phyloP scores from a whole-genome alignment of 2,329 filamentous ascomycete genomes.

The Salinomyces thailandicus region DNA sequence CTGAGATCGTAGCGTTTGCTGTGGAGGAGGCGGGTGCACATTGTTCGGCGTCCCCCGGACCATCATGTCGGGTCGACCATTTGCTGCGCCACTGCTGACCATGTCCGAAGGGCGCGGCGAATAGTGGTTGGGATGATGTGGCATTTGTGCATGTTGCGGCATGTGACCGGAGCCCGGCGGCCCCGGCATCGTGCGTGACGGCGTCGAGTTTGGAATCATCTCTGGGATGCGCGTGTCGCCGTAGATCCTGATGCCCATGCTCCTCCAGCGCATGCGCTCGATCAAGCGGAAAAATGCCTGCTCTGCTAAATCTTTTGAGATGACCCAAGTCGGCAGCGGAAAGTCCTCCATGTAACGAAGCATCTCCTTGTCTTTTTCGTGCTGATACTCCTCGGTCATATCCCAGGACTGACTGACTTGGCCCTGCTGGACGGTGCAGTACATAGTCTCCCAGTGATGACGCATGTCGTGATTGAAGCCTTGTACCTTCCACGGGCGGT shows the following conservation, averaged over 20 bases:
- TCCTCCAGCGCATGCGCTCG: slow-evolving; percentile 19
- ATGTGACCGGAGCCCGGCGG: background rate
- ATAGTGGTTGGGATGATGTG: background rate
- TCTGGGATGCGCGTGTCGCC: slow-evolving; percentile 7
- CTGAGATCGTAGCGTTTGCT: slow-evolving; percentile 8
- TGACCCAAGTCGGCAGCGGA: slow-evolving; percentile 20
- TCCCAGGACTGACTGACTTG: slow-evolving; percentile 16
- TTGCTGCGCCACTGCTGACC: too few relatives aligned
- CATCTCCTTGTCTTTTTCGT: slow-evolving; percentile 19
- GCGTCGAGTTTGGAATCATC: slow-evolving; percentile 2
- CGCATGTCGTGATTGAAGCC: slow-evolving; percentile 11
- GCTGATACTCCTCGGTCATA: slow-evolving; percentile 21
- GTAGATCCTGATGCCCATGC: slow-evolving; percentile 18
- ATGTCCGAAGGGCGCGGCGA: background rate
- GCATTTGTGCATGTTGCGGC: background rate
- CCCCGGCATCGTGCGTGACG: background rate
- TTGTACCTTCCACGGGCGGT: slow-evolving; percentile 13
- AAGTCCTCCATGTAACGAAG: slow-evolving; percentile 20
- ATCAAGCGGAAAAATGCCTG: slow-evolving; percentile 14
- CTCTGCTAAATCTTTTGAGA: slow-evolving; percentile 13
- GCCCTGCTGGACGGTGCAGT: slow-evolving; percentile 10
- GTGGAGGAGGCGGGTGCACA: background rate
- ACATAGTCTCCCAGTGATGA: slow-evolving; percentile 18
- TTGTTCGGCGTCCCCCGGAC: background rate
- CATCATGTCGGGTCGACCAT: background rate